Conservation (phyloP, 352 stramenopile species). For the Peronospora belbahrii region DNA sequence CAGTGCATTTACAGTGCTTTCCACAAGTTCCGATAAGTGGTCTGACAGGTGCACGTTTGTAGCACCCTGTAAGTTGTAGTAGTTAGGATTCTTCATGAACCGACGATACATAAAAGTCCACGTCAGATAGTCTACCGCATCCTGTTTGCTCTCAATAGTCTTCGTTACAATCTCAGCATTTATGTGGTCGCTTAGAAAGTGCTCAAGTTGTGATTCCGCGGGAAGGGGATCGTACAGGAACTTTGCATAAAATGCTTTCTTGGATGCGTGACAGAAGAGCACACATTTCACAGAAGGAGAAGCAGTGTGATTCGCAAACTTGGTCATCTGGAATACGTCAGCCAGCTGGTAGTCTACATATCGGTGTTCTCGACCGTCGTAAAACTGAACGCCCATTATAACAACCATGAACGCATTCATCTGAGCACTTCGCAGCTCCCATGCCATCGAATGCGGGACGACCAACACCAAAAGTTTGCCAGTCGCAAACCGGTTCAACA, state of each 20-base stretch:
- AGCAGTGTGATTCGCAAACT: constrained; percentile 51
- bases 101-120: constrained; percentile 99
- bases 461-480: constrained; percentile 90
- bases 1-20: constrained; percentile 94
- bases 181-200: constrained; percentile 97
- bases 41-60: constrained; percentile 93
- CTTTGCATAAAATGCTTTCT: constrained; percentile 98
- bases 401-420: constrained; percentile 90
- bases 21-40: constrained; percentile 98
- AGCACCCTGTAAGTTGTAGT: constrained; percentile 96
- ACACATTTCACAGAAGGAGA: constrained; percentile 86
- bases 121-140: constrained; percentile 98
- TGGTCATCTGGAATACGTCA: constrained; percentile 98
- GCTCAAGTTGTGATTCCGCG: constrained; percentile 97
- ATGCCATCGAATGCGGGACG: constrained; percentile 92
- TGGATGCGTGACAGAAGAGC: constrained; percentile 94
- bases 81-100: constrained; percentile 99
- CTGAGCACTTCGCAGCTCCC: constrained; percentile 72
- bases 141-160: constrained; percentile 98
- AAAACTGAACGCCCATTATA: constrained; percentile 97
- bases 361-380: constrained; percentile 93
- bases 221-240: constrained; percentile 99
- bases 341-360: constrained; percentile 96
- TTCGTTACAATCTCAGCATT: constrained; percentile 99
- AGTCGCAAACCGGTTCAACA: constrained; percentile 84